Conservation (phyloP, 352 stramenopile species). For the Globisporangium heterothallicum region DNA sequence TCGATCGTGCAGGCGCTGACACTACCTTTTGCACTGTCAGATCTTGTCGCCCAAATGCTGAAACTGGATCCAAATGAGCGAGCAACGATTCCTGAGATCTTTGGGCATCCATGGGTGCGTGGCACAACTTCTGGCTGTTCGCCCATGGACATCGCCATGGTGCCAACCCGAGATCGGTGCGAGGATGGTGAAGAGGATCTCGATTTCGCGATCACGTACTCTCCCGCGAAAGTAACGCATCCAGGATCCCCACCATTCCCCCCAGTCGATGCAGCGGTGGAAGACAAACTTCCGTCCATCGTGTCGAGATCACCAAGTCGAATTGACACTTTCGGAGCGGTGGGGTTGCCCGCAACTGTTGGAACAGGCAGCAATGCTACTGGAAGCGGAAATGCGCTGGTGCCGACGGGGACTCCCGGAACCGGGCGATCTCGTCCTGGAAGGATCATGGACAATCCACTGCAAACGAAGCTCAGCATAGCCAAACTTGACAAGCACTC, state of each 20-base stretch:
- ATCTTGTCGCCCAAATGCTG: constrained; percentile 76
- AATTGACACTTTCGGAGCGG: constrained; percentile 18
- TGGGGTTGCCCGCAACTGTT: constrained; percentile 1
- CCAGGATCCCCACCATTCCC: constrained; percentile 19
- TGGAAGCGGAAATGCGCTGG: constrained; percentile 3
- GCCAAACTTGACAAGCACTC: constrained; percentile 44
- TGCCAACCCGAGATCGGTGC: constrained; percentile 14
- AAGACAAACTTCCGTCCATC: constrained; percentile 63
- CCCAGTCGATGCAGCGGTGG: constrained; percentile 13
- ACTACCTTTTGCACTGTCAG: constrained; percentile 14
- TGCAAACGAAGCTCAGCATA: constrained; percentile 28
- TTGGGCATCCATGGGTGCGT: constrained; percentile 79
- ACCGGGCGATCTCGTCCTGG: constrained; percentile 25
- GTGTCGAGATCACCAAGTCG: constrained; percentile 37
- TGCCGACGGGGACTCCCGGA: constrained; percentile 24
- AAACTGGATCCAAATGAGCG: constrained; percentile 76
- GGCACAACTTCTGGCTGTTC: constrained; percentile 31
- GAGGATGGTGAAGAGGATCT: constrained; percentile 40
- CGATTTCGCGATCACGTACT: constrained; percentile 48
- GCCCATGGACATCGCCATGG: constrained; percentile 16
- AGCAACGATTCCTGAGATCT: constrained; percentile 82
- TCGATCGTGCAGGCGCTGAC: too few species aligned
- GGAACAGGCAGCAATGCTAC: constrained; percentile 6
- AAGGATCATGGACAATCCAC: constrained; percentile 47
- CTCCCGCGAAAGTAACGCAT: constrained; percentile 21